Evolutionary conservation across 2,329 filamentous ascomycete species (phyloP).

Genomic region (Didymella keratinophila): DNA sequence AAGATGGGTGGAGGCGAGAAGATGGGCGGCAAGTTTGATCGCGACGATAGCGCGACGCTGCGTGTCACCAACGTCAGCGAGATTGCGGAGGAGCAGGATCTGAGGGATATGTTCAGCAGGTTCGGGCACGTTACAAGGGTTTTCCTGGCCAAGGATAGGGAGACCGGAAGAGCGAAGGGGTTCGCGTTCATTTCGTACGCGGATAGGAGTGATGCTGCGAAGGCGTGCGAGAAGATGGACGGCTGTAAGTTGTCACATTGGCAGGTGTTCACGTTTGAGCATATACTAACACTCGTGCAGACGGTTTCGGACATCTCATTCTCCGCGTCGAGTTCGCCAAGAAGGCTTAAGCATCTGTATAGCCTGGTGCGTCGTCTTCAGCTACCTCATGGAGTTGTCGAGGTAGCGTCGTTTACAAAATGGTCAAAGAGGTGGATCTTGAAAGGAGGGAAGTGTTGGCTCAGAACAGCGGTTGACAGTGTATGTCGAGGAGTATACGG

Average conservation of each 20-base stretch:
- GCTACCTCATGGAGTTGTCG: background rate
- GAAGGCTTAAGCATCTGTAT: slow-evolving; percentile 48
- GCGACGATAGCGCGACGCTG: slow-evolving; percentile 94
- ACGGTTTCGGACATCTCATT: slow-evolving; percentile 85
- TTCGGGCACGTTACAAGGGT: slow-evolving; percentile 97
- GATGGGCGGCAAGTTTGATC: slow-evolving; percentile 93
- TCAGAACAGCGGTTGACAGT: background rate
- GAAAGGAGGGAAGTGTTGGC: background rate
- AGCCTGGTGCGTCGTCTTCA: background rate
- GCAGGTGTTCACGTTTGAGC: too few species aligned
- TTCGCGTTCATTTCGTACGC: slow-evolving; percentile 99
- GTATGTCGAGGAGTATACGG: background rate
- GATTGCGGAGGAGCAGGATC: slow-evolving; percentile 93
- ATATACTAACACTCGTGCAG: slow-evolving; percentile 35
- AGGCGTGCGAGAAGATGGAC: slow-evolving; percentile 97
- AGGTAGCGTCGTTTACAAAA: background rate
- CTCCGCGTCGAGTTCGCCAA: slow-evolving; percentile 88
- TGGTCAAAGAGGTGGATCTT: background rate
- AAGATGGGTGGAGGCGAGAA: slow-evolving; percentile 78
- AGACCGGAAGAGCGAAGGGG: slow-evolving; percentile 95
- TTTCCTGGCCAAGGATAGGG: slow-evolving; percentile 96
- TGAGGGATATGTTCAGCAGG: slow-evolving; percentile 97
- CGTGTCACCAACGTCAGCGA: slow-evolving; percentile 98
- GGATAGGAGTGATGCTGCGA: slow-evolving; percentile 86
- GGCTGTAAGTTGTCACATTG: slow-evolving; percentile 68